Evolutionary conservation across 2,329 filamentous ascomycete species (phyloP).

Genomic region (Nakataea oryzae): DNA sequence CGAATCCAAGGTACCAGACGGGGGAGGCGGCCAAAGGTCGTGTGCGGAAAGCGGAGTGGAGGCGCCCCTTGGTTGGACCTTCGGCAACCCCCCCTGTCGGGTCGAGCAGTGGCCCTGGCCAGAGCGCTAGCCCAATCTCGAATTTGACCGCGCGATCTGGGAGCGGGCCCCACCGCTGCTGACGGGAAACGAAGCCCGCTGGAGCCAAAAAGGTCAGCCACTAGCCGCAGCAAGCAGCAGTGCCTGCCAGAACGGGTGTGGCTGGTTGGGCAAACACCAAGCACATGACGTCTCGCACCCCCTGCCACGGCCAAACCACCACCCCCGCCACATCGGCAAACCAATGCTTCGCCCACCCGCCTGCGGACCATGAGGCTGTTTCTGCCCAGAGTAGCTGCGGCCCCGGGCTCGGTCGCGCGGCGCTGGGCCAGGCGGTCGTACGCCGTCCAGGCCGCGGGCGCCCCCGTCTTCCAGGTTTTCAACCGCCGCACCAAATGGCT

Average conservation of each 20-base stretch:
- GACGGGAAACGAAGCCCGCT: neutral
- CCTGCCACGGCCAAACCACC: neutral
- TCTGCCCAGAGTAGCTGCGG: slow-evolving; percentile 5
- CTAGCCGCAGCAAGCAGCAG: neutral
- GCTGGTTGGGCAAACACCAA: neutral
- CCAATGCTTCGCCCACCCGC: slow-evolving; percentile 3
- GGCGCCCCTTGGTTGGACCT: neutral
- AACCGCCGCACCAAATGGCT: slow-evolving; percentile 79
- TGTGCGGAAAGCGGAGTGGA: neutral
- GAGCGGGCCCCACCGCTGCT: too few relatives aligned
- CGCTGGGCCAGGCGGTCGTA: slow-evolving; percentile 45
- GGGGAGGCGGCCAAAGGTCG: too few relatives aligned
- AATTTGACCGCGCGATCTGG: neutral
- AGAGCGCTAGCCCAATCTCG: neutral
- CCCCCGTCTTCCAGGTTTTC: slow-evolving; percentile 81
- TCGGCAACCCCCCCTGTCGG: neutral
- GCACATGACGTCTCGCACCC: neutral
- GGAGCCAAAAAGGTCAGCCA: too few relatives aligned
- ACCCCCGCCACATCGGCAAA: neutral
- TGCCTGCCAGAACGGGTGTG: neutral
- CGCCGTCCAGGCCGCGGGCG: slow-evolving; percentile 67
- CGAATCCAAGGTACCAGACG: neutral
- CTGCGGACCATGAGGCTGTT: slow-evolving; percentile 7
- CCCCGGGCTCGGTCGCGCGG: slow-evolving; percentile 28
- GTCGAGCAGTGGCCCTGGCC: neutral